phyloP scores from a whole-genome alignment of 331 rosid genomes.

The Quercus tomentella region DNA sequence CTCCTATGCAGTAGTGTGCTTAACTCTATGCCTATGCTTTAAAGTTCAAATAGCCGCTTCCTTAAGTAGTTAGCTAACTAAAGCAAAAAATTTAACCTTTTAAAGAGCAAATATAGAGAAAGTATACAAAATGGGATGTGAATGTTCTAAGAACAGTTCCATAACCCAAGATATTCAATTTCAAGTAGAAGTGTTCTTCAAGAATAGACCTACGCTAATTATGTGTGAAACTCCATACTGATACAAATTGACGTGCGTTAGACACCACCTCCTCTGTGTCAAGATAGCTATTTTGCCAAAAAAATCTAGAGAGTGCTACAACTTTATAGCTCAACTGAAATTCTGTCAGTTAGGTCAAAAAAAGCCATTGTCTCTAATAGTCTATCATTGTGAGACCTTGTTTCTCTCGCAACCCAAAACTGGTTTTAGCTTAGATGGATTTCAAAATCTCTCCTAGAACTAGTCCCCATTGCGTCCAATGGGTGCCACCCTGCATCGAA shows the following conservation, averaged over 20 bases:
- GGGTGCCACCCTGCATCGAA: conserved; percentile 83
- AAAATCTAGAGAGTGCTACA: too few relatives aligned
- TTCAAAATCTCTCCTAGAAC: conserved; percentile 87
- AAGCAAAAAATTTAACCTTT: too few relatives aligned
- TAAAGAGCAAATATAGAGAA: too few relatives aligned
- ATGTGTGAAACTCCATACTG: too few relatives aligned
- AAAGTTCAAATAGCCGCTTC: background rate
- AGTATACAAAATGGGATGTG: too few relatives aligned
- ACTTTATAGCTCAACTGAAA: background rate
- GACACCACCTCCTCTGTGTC: background rate
- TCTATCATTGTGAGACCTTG: background rate
- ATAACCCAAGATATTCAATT: too few relatives aligned
- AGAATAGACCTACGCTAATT: too few relatives aligned
- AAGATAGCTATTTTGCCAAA: background rate
- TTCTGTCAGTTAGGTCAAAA: too few relatives aligned
- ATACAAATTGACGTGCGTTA: background rate
- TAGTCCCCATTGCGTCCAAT: conserved; percentile 98
- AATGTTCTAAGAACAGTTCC: too few relatives aligned
- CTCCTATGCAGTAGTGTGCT: background rate
- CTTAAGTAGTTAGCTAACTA: background rate
- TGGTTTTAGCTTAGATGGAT: conserved; percentile 34
- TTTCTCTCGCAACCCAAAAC: background rate
- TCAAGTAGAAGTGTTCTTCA: too few relatives aligned
- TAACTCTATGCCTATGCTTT: background rate
- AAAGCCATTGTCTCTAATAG: background rate